These are phyloP conservation scores for Knufia fluminis DNA, from an alignment of 2,329 filamentous ascomycete species.

Conservation along the genomic window DNA sequence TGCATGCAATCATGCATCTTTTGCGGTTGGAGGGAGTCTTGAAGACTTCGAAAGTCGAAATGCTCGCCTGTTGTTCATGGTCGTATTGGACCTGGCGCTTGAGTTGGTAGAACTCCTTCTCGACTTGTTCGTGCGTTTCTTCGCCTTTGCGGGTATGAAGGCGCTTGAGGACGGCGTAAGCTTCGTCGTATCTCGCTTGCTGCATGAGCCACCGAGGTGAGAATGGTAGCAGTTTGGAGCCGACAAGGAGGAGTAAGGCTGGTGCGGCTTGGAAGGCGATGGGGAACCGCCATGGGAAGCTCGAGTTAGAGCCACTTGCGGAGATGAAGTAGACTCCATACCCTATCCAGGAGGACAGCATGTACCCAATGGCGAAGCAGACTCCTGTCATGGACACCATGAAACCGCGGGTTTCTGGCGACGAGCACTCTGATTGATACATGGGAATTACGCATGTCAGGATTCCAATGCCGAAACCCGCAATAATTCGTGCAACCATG, in stretches of 20 bases:
- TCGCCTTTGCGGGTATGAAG: slow-evolving; percentile 36
- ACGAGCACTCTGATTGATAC: slow-evolving; percentile 21
- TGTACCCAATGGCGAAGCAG: slow-evolving; percentile 20
- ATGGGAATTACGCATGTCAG: slow-evolving; percentile 26
- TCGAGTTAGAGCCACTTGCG: slow-evolving; percentile 12
- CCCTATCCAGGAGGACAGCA: slow-evolving; percentile 19
- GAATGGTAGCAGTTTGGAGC: slow-evolving; percentile 40
- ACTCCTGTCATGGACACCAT: slow-evolving; percentile 20
- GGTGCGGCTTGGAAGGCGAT: slow-evolving; percentile 38
- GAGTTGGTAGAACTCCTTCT: slow-evolving; percentile 37
- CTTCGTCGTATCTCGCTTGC: slow-evolving; percentile 35
- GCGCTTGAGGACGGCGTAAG: slow-evolving; percentile 31
- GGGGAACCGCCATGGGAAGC: slow-evolving; percentile 21
- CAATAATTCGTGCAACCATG: slow-evolving; percentile 26
- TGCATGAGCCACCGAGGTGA: slow-evolving; percentile 39
- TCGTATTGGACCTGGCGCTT: slow-evolving; percentile 37
- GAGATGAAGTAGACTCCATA: slow-evolving; percentile 19
- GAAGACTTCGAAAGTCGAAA: slow-evolving; percentile 35
- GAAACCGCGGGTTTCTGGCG: slow-evolving; percentile 19
- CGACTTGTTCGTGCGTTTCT: slow-evolving; percentile 30
- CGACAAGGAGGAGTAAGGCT: slow-evolving; percentile 32
- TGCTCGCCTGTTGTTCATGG: slow-evolving; percentile 25
- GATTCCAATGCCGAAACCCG: slow-evolving; percentile 28
- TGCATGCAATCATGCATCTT: slow-evolving; percentile 32
- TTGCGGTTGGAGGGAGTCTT: slow-evolving; percentile 33